Evolutionary conservation across 805 yeast genomes (phyloP).

Genomic region (Wickerhamomyces strasburgensis): DNA sequence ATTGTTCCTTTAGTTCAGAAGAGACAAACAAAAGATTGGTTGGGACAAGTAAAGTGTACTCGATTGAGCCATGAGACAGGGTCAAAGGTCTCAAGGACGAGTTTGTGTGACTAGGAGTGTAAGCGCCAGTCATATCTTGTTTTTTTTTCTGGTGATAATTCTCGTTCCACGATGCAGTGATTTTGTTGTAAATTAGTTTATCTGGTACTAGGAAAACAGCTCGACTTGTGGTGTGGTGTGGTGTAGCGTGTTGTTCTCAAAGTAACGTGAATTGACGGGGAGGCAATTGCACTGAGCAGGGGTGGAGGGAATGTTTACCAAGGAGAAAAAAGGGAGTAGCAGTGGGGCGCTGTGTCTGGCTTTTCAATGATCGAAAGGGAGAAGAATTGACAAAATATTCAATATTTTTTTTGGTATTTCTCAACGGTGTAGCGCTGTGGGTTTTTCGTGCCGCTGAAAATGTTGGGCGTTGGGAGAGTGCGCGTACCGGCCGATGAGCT

Average conservation of each 20-base stretch:
- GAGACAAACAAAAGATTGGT: slow-evolving; percentile 72
- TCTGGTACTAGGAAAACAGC: background rate
- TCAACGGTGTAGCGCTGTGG: slow-evolving; percentile 1
- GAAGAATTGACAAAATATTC: too few species aligned
- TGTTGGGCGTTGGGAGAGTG: slow-evolving; percentile 18
- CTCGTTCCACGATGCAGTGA: too few species aligned
- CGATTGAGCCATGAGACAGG: slow-evolving; percentile 79
- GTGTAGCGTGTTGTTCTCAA: background rate
- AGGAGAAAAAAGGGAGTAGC: too few species aligned
- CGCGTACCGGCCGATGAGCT: background rate
- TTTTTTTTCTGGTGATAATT: too few species aligned
- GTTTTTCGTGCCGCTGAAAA: too few species aligned
- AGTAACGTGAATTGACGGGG: too few species aligned
- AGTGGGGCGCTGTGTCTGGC: too few species aligned
- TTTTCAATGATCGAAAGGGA: too few species aligned
- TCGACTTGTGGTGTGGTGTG: slow-evolving; percentile 4
- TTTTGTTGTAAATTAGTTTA: background rate
- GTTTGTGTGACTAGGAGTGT: slow-evolving; percentile 25
- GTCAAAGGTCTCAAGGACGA: slow-evolving; percentile 71
- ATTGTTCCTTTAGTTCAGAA: slow-evolving; percentile 85
- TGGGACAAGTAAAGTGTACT: slow-evolving; percentile 85
- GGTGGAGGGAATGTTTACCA: too few species aligned
- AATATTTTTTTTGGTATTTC: background rate
- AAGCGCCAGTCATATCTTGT: slow-evolving; percentile 24
- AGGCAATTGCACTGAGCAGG: too few species aligned